Conservation (phyloP, 1,139 yeast genomes). For the Saccharomycopsis hybrid region DNA sequence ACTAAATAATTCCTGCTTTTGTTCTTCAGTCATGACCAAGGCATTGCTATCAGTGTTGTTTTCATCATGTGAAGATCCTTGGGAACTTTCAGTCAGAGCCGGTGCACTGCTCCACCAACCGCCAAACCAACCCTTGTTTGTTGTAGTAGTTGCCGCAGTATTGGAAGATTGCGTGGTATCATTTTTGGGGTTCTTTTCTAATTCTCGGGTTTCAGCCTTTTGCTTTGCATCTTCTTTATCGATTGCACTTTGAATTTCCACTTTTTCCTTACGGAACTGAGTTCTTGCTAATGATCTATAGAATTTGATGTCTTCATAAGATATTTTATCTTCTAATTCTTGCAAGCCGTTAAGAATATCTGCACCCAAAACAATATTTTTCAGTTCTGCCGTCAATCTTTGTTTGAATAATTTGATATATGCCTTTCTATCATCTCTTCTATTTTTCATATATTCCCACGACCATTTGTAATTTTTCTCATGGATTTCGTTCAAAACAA, state of each 20-base stretch:
- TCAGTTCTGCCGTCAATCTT: conserved; percentile 31
- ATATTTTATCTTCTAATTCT: conserved; percentile 42
- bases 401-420: conserved; percentile 70
- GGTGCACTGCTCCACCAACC: conserved; percentile 25
- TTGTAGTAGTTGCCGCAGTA: not conserved
- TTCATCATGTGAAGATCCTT: conserved; percentile 9
- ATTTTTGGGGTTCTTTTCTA: not conserved
- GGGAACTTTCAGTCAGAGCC: conserved; percentile 15
- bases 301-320: conserved; percentile 76
- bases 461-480: conserved; percentile 78
- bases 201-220: conserved; percentile 8
- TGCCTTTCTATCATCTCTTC: conserved; percentile 64
- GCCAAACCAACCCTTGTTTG: conserved; percentile 29
- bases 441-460: conserved; percentile 71
- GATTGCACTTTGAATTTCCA: conserved; percentile 13
- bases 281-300: conserved; percentile 75
- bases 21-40: conserved; percentile 53
- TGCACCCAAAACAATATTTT: conserved; percentile 12
- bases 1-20: conserved; percentile 77
- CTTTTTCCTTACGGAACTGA: conserved; percentile 53
- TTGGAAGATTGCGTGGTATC: not conserved
- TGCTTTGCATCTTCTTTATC: not conserved
- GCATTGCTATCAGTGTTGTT: conserved; percentile 22
- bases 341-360: conserved; percentile 19
- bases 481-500: conserved; percentile 73